Conservation (phyloP, 805 yeast genomes). For the Torulaspora indica region DNA sequence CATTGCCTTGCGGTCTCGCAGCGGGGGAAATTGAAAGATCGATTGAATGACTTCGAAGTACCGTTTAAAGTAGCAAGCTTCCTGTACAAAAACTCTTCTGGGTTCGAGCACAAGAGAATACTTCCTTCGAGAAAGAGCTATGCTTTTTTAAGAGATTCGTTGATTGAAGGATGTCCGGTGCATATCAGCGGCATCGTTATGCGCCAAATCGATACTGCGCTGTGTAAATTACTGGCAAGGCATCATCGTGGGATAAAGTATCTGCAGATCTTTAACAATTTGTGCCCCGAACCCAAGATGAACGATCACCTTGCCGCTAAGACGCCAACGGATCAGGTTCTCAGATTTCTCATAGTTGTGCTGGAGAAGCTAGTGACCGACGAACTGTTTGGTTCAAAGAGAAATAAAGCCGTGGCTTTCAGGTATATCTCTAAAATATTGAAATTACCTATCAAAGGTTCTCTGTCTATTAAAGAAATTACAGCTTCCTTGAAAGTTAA, state of each 20-base stretch:
- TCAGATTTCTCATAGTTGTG: conserved; percentile 41
- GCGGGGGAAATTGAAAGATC: background rate
- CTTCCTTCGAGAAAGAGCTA: conserved; percentile 5
- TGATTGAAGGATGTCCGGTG: conserved; percentile 3
- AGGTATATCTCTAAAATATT: conserved; percentile 39
- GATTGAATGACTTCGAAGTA: background rate
- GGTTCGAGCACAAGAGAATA: conserved; percentile 1
- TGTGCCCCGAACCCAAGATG: conserved; percentile 11
- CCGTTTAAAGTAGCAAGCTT: conserved; percentile 7
- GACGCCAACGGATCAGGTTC: conserved; percentile 36
- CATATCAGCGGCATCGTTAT: background rate
- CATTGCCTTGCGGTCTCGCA: conserved; percentile 19
- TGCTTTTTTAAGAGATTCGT: background rate
- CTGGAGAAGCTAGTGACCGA: conserved; percentile 48
- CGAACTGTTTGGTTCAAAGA: conserved; percentile 47
- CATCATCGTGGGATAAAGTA: conserved; percentile 15
- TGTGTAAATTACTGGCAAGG: conserved; percentile 7
- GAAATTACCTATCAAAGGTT: conserved; percentile 37
- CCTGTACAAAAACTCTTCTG: conserved; percentile 8
- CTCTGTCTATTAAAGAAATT: conserved; percentile 34
- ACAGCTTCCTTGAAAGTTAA: conserved; percentile 33
- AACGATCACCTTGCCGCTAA: conserved; percentile 34
- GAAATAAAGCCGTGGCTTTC: conserved; percentile 44
- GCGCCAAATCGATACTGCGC: conserved; percentile 1
- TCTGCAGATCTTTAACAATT: conserved; percentile 11